Evolutionary conservation across 163 green algal species (phyloP).

Genomic region (Trebouxia gelatinosa): DNA sequence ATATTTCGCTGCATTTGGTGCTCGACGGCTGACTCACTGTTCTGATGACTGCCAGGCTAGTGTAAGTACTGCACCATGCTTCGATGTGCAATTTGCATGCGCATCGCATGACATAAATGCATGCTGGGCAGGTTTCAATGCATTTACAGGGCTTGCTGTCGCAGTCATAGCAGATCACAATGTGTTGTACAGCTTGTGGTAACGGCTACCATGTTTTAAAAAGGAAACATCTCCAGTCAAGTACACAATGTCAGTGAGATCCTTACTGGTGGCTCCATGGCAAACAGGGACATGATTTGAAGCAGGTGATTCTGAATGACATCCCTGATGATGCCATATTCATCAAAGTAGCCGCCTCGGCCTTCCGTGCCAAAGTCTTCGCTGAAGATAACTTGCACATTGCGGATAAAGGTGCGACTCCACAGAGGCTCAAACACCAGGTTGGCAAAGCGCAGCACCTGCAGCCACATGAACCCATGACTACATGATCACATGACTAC

Average conservation of each 20-base stretch:
- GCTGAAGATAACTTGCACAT: constrained; percentile 97
- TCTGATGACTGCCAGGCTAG: too few relatives aligned
- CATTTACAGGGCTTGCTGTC: not conserved
- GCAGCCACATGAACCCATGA: too few relatives aligned
- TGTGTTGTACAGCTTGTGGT: too few relatives aligned
- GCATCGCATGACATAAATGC: not conserved
- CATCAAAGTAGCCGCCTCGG: constrained; percentile 97
- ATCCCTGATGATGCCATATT: constrained; percentile 95
- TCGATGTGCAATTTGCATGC: not conserved
- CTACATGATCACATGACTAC: too few relatives aligned
- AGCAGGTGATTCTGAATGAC: constrained; percentile 99
- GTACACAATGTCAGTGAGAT: not conserved
- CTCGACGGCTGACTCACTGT: too few relatives aligned
- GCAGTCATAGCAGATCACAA: not conserved
- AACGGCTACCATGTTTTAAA: too few relatives aligned
- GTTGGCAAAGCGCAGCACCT: constrained; percentile 95
- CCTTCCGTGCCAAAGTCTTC: constrained; percentile 98
- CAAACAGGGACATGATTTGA: constrained; percentile 96
- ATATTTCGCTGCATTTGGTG: too few relatives aligned
- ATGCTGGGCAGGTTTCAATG: not conserved
- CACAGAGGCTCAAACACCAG: constrained; percentile 98
- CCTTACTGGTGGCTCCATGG: constrained; percentile 94
- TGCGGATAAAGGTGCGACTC: constrained; percentile 92
- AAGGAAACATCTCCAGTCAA: too few relatives aligned
- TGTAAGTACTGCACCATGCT: too few relatives aligned